Evolutionary conservation across 1,284 basidiomycete genomes (phyloP), one percentile per base, ranked within the genome.

Genomic region (Coniferiporia weirii): DNA sequence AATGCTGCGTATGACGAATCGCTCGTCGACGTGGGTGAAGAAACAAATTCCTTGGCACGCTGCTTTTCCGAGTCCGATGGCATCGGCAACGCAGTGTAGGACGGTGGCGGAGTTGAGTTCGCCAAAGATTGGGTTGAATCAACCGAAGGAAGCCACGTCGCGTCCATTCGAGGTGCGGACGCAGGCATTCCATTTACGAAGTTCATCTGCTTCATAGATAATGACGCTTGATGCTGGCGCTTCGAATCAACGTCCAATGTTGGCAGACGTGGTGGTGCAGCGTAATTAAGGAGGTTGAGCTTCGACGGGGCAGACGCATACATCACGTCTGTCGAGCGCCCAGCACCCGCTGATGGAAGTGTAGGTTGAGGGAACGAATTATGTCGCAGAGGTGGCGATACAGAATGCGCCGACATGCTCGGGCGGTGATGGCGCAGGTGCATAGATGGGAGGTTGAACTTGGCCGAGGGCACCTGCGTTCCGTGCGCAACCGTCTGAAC

Each of bases 231-330:
- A 3, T 27, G 27, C 27, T 27, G 27, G 27, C 5, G 27, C 27
- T 52, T n/a, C 17, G 17, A 12, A 8, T 43, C 32, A 12, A 32
- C 50, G 50, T 20, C 13, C 32, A 54, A 44, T 44, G 59, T 12
- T 19, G 78, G 76, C n/a, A 75, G 9, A n/a, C 54, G 38, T 8
- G 59, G 56, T 20, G 79, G 78, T 10, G 76, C 75, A 19, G 77
- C 77, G 62, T 82, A 81, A 67, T 82, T 83, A 63, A 71, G 73
- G 58, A 82, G 66, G 57, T 75, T 78, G 50, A 83, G 70, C 68
- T 73, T 73, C 66, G 71, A 73, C 49, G 64, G 62, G 17, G 63
- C 61, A 4, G 57, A 62, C 34, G 60, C 40, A 44, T 56, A 49
- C 12, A 57, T 51, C 34, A 44, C 27, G 49, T 57, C 22, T 44